Evolutionary conservation across 768 basidiomycete genomes (phyloP).

Genomic region (Cystobasidium ongulense): DNA sequence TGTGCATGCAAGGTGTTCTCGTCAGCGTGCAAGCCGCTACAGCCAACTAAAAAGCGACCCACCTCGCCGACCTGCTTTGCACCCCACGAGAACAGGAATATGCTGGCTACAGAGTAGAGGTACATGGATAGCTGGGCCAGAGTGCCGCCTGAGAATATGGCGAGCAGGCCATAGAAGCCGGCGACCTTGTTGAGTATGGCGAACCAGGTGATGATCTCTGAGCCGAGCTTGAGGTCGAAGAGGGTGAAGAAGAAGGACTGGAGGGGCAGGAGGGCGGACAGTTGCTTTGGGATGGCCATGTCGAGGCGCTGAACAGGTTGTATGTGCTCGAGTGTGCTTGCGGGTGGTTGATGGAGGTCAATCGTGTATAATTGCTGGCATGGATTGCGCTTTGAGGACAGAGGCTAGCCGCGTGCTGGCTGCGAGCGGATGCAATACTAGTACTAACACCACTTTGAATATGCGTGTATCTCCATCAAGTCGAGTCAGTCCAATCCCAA

Average conservation of each 20-base stretch:
- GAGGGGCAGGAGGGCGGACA: background rate
- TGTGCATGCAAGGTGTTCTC: constrained; percentile 44
- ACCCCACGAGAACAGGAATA: constrained; percentile 77
- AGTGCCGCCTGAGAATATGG: constrained; percentile 66
- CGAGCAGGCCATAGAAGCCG: constrained; percentile 90
- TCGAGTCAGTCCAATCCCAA: too few relatives aligned
- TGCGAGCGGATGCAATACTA: too few relatives aligned
- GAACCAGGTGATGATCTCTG: constrained; percentile 76
- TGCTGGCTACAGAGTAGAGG: constrained; percentile 76
- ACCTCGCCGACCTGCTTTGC: constrained; percentile 76
- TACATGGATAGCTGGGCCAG: constrained; percentile 86
- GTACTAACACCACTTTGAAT: too few relatives aligned
- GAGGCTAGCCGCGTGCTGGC: too few relatives aligned
- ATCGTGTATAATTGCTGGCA: too few relatives aligned
- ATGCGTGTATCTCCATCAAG: too few relatives aligned
- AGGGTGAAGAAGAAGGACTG: constrained; percentile 11
- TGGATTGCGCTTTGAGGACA: too few relatives aligned
- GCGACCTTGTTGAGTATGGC: constrained; percentile 96
- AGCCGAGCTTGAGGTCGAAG: constrained; percentile 48
- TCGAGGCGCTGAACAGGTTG: too few relatives aligned
- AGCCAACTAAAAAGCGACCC: constrained; percentile 44
- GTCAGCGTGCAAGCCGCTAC: constrained; percentile 31
- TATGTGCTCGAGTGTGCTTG: too few relatives aligned
- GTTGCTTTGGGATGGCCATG: background rate
- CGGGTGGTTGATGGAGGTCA: background rate